A percentile compares a stretch with the other conserved stretches of the same genome.
phyloP scores from a whole-genome alignment of 2,329 filamentous ascomycete species.

The Aspergillus brunneoviolaceus region DNA sequence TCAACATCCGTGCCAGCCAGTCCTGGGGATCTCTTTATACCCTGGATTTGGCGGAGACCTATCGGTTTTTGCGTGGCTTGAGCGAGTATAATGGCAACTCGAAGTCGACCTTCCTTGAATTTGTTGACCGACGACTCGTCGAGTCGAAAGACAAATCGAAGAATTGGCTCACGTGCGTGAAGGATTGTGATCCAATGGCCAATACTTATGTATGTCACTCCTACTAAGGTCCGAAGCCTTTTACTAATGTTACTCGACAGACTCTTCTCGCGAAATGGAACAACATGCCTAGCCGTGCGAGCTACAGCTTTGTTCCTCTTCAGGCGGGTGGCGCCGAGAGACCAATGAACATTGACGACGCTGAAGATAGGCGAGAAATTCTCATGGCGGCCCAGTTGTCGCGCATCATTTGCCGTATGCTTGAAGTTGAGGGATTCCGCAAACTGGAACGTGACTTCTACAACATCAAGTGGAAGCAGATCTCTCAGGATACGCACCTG shows the following conservation, averaged over 20 bases:
- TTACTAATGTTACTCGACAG: conserved; percentile 19
- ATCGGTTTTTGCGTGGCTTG: conserved; percentile 40
- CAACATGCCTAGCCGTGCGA: conserved; percentile 49
- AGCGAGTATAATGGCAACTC: conserved; percentile 40
- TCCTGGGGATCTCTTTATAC: conserved; percentile 45
- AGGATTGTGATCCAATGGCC: conserved; percentile 41
- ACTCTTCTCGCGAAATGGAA: conserved; percentile 45
- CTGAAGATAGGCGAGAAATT: conserved; percentile 40
- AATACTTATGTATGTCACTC: conserved; percentile 40
- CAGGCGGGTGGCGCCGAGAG: conserved; percentile 31
- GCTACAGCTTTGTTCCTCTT: conserved; percentile 42
- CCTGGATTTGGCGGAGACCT: conserved; percentile 43
- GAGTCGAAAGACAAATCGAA: conserved; percentile 48
- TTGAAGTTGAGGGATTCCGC: conserved; percentile 48
- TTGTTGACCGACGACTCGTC: conserved; percentile 46
- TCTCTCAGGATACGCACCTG: conserved; percentile 43
- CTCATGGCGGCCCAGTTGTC: conserved; percentile 46
- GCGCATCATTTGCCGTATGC: conserved; percentile 47
- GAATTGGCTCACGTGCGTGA: conserved; percentile 44
- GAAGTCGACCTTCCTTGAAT: conserved; percentile 43
- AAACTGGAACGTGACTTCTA: conserved; percentile 46
- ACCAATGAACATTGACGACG: conserved; percentile 41
- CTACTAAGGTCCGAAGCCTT: background rate
- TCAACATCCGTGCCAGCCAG: conserved; percentile 47
- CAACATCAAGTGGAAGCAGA: conserved; percentile 48